Percentiles rank a stretch among this genome's conserved stretches.
phyloP scores from a whole-genome alignment of 768 basidiomycete species.

The Sporobolomyces roseus region DNA sequence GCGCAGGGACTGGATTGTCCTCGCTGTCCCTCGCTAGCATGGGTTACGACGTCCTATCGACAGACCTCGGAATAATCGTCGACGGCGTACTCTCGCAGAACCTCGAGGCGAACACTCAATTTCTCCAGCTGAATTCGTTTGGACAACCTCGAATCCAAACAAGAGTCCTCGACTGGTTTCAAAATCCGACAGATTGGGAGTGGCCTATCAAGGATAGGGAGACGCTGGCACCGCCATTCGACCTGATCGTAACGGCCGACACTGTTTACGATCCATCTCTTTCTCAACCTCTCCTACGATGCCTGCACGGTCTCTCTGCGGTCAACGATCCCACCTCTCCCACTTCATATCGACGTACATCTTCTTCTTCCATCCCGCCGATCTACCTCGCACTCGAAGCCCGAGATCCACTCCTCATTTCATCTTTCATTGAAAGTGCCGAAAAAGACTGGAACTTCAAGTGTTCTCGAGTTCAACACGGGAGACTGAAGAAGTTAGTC shows the following conservation, averaged over 20 bases:
- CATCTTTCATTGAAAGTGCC: slow-evolving; percentile 60
- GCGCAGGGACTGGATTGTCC: slow-evolving; percentile 63
- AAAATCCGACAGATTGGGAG: slow-evolving; percentile 57
- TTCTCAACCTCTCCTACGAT: slow-evolving; percentile 64
- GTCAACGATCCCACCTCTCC: too few species aligned
- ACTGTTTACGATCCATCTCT: slow-evolving; percentile 68
- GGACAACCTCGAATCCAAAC: slow-evolving; percentile 52
- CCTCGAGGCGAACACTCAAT: slow-evolving; percentile 55
- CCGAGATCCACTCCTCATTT: slow-evolving; percentile 66
- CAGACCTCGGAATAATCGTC: slow-evolving; percentile 66
- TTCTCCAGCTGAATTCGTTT: slow-evolving; percentile 28
- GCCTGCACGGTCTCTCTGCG: slow-evolving; percentile 54
- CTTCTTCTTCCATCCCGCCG: slow-evolving; percentile 48
- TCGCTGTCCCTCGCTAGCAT: slow-evolving; percentile 65
- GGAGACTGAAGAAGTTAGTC: slow-evolving; percentile 58
- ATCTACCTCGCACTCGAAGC: slow-evolving; percentile 69
- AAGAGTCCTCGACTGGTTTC: slow-evolving; percentile 68
- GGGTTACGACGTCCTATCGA: slow-evolving; percentile 72
- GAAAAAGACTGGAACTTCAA: slow-evolving; percentile 58
- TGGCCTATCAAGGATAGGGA: slow-evolving; percentile 54
- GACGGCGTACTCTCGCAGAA: slow-evolving; percentile 62
- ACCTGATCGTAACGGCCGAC: slow-evolving; percentile 76
- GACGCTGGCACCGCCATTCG: slow-evolving; percentile 59
- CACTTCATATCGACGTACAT: slow-evolving; percentile 47
- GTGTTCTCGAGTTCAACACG: slow-evolving; percentile 59